Base-by-base conservation (phyloP, 2,329 filamentous ascomycete genomes). In the Scolecobasidium constrictum region DNA sequence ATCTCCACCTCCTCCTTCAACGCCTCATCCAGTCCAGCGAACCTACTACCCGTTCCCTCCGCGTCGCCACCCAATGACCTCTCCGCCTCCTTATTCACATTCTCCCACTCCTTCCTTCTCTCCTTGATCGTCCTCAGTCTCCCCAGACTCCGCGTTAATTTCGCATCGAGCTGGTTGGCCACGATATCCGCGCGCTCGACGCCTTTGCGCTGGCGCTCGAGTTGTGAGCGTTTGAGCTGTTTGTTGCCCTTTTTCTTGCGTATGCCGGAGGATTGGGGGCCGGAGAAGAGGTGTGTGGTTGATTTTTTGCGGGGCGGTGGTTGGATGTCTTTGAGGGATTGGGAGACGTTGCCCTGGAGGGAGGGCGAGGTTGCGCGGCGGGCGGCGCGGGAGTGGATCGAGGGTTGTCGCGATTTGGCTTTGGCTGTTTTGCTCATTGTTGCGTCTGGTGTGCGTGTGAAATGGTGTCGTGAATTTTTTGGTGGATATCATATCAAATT, bases 341-440 rank as follows among this genome's bases (percentile, higher is more conserved):
- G 83, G 68, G 85, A 80, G 35, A 75, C 74, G 62, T 83, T 65
- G 26, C 26, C 26, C 9, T 9, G 9, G 60, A 85, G 78, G 53
- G 77, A 70, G 19, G 82, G 80, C 3, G 81, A 83, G 13, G 77
- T 76, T 37, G 78, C 83, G 49, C 84, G 78, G 55, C 83, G 76
- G 33, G 82, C 81, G 46, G 81, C 82, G 50, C 84, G 81, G 42
- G 84, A 88, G 65, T 81, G 82, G 45, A 77, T 61, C 4, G 82
- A 84, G 31, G 69, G 68, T 43, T 44, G 22, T 11, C 9, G 16
- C 9, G 19, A 7, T 7, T 39, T 39, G 18, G 37, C 12, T 19
- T 23, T 20, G 20, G 26, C 26, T 7, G 26, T 31, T n/a, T 31
- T 31, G 26, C 26, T 31, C 26, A 31, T 31, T n/a, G 26, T n/a